A percentile compares a stretch with the other conserved stretches of the same genome.
These are phyloP conservation scores for Xylaria intraflava DNA, from an alignment of 495 filamentous ascomycete species.

Conservation along the genomic window DNA sequence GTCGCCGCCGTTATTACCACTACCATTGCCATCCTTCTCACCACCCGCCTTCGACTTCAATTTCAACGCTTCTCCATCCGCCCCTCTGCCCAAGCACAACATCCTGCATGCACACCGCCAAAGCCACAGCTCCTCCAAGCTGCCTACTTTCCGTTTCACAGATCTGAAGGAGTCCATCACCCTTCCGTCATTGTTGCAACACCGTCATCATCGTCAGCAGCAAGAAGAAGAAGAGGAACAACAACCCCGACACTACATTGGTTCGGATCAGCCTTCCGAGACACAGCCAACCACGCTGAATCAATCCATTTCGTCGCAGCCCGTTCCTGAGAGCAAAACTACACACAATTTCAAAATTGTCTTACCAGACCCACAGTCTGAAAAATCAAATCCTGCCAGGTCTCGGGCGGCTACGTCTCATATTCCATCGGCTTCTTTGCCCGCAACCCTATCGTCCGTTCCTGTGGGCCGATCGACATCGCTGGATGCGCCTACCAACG, in stretches of 20 bases:
- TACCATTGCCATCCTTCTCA: conserved; percentile 1
- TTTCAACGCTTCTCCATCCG: conserved; percentile 1
- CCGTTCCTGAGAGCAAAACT: conserved; percentile 13
- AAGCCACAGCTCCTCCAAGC: conserved; percentile 44
- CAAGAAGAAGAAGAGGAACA: background rate
- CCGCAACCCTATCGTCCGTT: conserved; percentile 20
- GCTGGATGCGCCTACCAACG: conserved; percentile 25
- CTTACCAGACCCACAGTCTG: conserved; percentile 16
- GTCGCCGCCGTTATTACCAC: conserved; percentile 4
- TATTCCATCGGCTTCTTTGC: conserved; percentile 3
- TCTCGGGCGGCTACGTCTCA: conserved; percentile 38
- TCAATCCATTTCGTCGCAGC: conserved; percentile 14
- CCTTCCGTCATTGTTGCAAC: conserved; percentile 29
- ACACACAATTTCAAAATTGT: conserved; percentile 19
- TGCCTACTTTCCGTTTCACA: conserved; percentile 43
- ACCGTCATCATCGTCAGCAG: conserved; percentile 22
- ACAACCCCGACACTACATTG: background rate
- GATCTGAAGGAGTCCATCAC: conserved; percentile 36
- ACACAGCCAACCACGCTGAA: conserved; percentile 25
- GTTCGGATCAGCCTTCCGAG: conserved; percentile 24
- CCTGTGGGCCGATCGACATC: conserved; percentile 37
- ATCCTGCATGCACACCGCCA: conserved; percentile 40
- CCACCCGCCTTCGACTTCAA: background rate
- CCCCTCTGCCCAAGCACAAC: conserved; percentile 21
- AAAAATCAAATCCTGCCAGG: conserved; percentile 21